A percentile compares a stretch with the other conserved stretches of the same genome.
Evolutionary conservation across 805 yeast genomes (phyloP).

Genomic region (Diddensiella caesifluorescens): DNA sequence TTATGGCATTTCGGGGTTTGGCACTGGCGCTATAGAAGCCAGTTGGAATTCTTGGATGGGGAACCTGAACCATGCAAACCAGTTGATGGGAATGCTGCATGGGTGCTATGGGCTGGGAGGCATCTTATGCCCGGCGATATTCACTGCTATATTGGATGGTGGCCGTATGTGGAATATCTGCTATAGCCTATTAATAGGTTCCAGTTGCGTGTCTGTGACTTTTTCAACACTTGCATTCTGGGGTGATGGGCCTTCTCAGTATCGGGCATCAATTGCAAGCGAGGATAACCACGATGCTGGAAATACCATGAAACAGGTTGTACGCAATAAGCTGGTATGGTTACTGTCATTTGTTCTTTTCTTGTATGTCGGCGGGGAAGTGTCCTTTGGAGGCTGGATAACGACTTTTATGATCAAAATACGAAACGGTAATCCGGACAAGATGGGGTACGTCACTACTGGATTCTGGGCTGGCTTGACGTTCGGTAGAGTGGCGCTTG

Average conservation of each 20-base stretch:
- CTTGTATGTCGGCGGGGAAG: constrained; percentile 65
- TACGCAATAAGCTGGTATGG: constrained; percentile 30
- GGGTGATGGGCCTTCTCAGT: constrained; percentile 23
- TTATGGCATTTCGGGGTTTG: constrained; percentile 46
- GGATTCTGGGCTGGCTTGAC: constrained; percentile 73
- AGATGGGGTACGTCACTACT: constrained; percentile 59
- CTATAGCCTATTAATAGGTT: constrained; percentile 45
- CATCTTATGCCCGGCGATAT: constrained; percentile 60
- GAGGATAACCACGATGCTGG: constrained; percentile 1
- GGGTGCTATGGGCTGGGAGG: constrained; percentile 73
- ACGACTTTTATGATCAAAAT: constrained; percentile 56
- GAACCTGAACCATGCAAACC: constrained; percentile 48
- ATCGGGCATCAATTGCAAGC: constrained; percentile 7
- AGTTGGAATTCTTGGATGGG: constrained; percentile 46
- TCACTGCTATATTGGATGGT: constrained; percentile 47
- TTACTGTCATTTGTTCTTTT: constrained; percentile 49
- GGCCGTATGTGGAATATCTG: constrained; percentile 52
- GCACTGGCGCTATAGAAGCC: constrained; percentile 54
- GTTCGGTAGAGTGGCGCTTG: constrained; percentile 51
- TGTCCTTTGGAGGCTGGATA: constrained; percentile 66
- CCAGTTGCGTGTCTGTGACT: constrained; percentile 34
- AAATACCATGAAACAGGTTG: constrained; percentile 10
- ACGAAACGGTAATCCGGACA: constrained; percentile 42
- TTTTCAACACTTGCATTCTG: constrained; percentile 42
- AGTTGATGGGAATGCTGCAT: constrained; percentile 56